These are phyloP conservation scores for Talaromyces sp. DNA, from an alignment of 2,329 filamentous ascomycete genomes.

Conservation along the genomic window DNA sequence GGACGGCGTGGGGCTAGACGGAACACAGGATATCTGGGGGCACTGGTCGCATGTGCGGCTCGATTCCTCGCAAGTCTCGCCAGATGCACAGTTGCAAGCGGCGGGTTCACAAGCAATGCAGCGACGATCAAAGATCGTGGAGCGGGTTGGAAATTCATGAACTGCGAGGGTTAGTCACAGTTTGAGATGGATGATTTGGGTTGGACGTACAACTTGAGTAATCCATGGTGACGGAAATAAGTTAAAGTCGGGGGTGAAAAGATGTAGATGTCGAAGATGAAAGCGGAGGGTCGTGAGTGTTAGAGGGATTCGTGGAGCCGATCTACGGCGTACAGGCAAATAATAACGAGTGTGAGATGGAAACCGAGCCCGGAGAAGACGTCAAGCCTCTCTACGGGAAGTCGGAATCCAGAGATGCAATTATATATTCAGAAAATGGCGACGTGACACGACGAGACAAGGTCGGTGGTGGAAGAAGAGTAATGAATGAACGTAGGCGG, in stretches of 20 bases:
- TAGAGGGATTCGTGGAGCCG: conserved; percentile 18
- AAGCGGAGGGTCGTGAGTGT: conserved; percentile 12
- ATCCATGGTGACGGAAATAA: conserved; percentile 23
- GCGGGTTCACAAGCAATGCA: conserved; percentile 55
- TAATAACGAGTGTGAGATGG: conserved; percentile 10
- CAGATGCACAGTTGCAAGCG: conserved; percentile 56
- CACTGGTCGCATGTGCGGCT: conserved; percentile 58
- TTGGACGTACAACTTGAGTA: conserved; percentile 19
- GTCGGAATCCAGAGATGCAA: neutral
- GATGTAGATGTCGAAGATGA: conserved; percentile 9
- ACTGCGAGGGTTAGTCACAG: neutral
- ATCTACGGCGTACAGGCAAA: conserved; percentile 24
- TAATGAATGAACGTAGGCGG: neutral
- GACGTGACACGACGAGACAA: neutral
- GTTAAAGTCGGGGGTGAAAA: neutral
- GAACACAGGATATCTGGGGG: conserved; percentile 54
- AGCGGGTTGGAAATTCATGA: conserved; percentile 18
- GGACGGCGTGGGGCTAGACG: conserved; percentile 29
- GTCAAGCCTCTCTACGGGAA: conserved; percentile 10
- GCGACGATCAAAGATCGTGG: conserved; percentile 24
- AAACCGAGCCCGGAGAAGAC: conserved; percentile 9
- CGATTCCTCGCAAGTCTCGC: conserved; percentile 57
- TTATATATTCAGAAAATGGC: neutral
- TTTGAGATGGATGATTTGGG: neutral
- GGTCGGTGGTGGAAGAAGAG: neutral